A percentile compares a stretch with the other conserved stretches of the same genome.
Conservation (phyloP, 345 rosid genomes). For the Eucalyptus victrix region DNA sequence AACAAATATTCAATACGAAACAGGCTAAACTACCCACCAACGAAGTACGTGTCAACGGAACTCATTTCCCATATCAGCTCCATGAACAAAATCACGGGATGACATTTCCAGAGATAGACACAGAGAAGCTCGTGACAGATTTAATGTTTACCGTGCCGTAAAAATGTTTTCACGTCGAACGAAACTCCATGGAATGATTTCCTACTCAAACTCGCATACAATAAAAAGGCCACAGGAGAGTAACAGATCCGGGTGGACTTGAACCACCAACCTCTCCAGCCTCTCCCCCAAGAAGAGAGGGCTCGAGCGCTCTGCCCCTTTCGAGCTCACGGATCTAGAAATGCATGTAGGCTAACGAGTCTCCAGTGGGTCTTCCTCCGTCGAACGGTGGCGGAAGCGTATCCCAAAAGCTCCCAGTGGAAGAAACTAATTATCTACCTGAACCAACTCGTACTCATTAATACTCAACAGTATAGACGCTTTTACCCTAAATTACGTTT, state of each 20-base stretch:
- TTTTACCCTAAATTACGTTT: too few species aligned
- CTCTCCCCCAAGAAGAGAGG: not conserved
- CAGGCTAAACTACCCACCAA: not conserved
- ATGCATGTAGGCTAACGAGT: not conserved
- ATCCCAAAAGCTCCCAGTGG: too few species aligned
- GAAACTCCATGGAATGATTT: not conserved
- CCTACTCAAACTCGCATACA: not conserved
- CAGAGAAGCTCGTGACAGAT: not conserved
- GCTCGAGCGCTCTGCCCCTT: not conserved
- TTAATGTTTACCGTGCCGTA: not conserved
- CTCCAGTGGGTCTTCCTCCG: fast-evolving
- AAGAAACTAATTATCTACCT: too few species aligned
- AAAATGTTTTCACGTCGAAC: not conserved
- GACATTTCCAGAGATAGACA: not conserved
- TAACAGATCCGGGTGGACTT: not conserved
- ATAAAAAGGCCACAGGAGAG: not conserved
- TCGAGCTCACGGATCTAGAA: not conserved
- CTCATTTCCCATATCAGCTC: not conserved
- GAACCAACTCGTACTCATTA: too few species aligned
- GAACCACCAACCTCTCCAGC: not conserved
- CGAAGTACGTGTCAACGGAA: not conserved
- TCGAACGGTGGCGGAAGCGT: fast-evolving
- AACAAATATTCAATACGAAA: not conserved
- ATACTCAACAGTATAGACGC: fast-evolving
- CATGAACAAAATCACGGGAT: not conserved